Conservation (phyloP, 768 basidiomycete species). For the Phylloporus arenicola region DNA sequence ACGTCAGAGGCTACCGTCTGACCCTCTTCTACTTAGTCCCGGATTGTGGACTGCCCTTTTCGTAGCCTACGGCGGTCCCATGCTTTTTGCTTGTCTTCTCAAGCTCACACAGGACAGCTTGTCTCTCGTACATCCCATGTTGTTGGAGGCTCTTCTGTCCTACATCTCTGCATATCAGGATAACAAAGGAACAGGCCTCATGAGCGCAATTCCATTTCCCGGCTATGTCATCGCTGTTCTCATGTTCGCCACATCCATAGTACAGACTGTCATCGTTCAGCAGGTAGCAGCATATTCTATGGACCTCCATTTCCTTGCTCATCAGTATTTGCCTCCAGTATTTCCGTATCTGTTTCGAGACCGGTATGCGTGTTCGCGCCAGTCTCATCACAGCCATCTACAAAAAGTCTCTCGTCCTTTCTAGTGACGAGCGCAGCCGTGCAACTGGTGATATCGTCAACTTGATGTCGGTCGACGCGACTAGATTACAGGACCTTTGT, state of each 20-base stretch:
- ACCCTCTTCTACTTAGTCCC: constrained; percentile 34
- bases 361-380: constrained; percentile 90
- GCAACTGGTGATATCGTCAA: constrained; percentile 93
- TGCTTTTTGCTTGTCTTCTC: constrained; percentile 51
- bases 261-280: constrained; percentile 75
- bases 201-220: constrained; percentile 39
- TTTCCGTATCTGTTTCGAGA: constrained; percentile 78
- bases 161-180: constrained; percentile 79
- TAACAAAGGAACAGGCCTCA: constrained; percentile 30
- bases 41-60: constrained; percentile 71
- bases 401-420: constrained; percentile 78
- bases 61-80: constrained; percentile 75
- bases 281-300: constrained; percentile 43
- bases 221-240: constrained; percentile 71
- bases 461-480: constrained; percentile 84
- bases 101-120: constrained; percentile 80
- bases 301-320: not conserved
- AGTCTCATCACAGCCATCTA: constrained; percentile 86
- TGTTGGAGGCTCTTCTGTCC: constrained; percentile 70
- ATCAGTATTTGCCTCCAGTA: constrained; percentile 43
- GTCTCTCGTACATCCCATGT: constrained; percentile 81
- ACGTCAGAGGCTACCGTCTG: not conserved
- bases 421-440: constrained; percentile 76
- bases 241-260: constrained; percentile 80
- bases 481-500: constrained; percentile 73